Evolutionary conservation across 129 eudicot species (phyloP).

Genomic region (Chrysanthemum seticuspe): DNA sequence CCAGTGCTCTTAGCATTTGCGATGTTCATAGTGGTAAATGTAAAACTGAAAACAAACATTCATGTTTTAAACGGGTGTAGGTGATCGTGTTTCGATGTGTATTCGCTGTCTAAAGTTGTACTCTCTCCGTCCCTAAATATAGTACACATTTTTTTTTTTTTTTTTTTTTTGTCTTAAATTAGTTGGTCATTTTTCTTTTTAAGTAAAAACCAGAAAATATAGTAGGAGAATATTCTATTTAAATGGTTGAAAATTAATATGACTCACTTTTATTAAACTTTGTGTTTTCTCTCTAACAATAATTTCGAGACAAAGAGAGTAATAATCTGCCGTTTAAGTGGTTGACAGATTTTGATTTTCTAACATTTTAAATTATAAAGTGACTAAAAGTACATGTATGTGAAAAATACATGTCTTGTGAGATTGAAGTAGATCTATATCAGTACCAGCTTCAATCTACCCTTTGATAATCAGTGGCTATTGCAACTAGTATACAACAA

Average conservation of each 20-base stretch:
- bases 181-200: no score
- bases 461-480: neutral
- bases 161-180: no score
- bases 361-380: neutral
- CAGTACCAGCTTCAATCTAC: neutral
- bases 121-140: no score
- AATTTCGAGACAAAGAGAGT: no score
- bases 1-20: no score
- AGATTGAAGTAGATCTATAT: neutral
- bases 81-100: neutral
- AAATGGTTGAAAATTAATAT: no score
- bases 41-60: neutral
- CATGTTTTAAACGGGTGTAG: neutral
- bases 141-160: no score
- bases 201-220: no score
- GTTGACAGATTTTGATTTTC: neutral
- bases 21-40: no score
- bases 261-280: no score
- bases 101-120: neutral
- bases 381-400: neutral
- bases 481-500: neutral
- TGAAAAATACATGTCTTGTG: neutral
- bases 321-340: neutral
- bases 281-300: no score
- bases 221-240: no score